Evolutionary conservation across 1,284 basidiomycete genomes (phyloP).

Genomic region (Naganishia cerealis): DNA sequence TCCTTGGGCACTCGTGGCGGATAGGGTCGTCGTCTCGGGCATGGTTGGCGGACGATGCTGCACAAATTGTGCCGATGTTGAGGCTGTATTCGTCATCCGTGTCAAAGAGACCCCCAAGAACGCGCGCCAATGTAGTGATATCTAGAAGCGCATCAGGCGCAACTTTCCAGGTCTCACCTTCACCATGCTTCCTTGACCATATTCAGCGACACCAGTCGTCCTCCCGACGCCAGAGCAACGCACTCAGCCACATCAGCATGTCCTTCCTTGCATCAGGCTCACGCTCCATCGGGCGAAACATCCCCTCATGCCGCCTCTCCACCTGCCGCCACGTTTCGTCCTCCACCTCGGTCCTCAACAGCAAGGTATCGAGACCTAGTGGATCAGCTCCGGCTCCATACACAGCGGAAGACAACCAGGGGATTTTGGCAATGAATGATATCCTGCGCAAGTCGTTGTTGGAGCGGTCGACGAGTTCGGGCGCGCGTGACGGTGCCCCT

Average conservation of each 20-base stretch:
- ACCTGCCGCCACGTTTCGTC: slow-evolving; percentile 9
- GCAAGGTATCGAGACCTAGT: slow-evolving; percentile 19
- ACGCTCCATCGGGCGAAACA: slow-evolving; percentile 5
- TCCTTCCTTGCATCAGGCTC: slow-evolving; percentile 9
- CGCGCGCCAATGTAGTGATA: background rate
- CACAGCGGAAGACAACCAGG: slow-evolving; percentile 2
- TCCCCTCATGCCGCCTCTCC: slow-evolving; percentile 15
- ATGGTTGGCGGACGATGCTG: background rate
- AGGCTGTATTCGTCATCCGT: background rate
- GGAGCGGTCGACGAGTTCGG: slow-evolving; percentile 6
- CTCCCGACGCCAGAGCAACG: background rate
- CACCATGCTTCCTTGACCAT: background rate
- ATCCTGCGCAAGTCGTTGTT: background rate
- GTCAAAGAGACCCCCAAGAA: background rate
- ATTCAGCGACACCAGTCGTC: background rate
- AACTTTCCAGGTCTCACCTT: slow-evolving; percentile 1
- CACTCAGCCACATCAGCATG: slow-evolving; percentile 6
- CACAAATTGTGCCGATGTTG: background rate
- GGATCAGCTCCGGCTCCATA: slow-evolving; percentile 16
- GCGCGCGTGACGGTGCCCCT: slow-evolving; percentile 1
- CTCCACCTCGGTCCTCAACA: slow-evolving; percentile 6
- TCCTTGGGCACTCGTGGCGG: background rate
- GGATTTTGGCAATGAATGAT: slow-evolving; percentile 3
- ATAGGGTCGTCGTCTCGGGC: background rate
- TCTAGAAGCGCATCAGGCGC: slow-evolving; percentile 3